phyloP scores from a whole-genome alignment of 2,329 filamentous ascomycete genomes.

The Aspergillus jensenii region DNA sequence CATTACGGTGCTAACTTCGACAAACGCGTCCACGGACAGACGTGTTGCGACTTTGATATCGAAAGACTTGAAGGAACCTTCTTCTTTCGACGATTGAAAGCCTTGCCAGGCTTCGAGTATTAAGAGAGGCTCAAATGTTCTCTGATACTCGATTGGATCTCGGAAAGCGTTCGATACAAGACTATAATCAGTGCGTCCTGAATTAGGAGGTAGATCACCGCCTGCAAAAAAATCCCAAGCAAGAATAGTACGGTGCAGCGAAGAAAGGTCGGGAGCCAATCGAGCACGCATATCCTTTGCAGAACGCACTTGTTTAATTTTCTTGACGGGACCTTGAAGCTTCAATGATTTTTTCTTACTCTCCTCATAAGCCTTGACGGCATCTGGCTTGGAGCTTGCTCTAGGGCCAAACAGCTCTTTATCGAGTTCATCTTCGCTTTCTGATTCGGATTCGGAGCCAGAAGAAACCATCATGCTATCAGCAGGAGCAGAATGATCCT shows the following conservation, averaged over 20 bases:
- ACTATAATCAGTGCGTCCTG: conserved; percentile 68
- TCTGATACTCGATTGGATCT: conserved; percentile 76
- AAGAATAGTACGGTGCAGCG: conserved; percentile 80
- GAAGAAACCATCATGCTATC: conserved; percentile 88
- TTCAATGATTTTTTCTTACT: conserved; percentile 52
- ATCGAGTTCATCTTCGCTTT: conserved; percentile 74
- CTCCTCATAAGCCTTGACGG: conserved; percentile 48
- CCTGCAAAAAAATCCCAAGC: conserved; percentile 94
- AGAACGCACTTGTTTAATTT: conserved; percentile 75
- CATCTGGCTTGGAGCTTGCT: conserved; percentile 37
- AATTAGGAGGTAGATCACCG: conserved; percentile 78
- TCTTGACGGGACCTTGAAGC: conserved; percentile 74
- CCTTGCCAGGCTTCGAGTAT: conserved; percentile 94
- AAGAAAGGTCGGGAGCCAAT: conserved; percentile 82
- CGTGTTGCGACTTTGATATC: conserved; percentile 86
- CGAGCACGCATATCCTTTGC: conserved; percentile 93
- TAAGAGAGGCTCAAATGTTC: conserved; percentile 85
- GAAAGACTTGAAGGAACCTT: conserved; percentile 76
- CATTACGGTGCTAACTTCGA: conserved; percentile 87
- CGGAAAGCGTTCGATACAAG: conserved; percentile 75
- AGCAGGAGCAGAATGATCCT: conserved; percentile 68
- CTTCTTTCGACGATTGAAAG: conserved; percentile 86
- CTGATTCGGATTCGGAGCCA: conserved; percentile 63
- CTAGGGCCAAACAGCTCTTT: conserved; percentile 64
- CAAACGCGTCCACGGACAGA: conserved; percentile 85